Percentiles rank a stretch among this genome's conserved stretches.
These are phyloP conservation scores for Tricholoma bakamatsutake DNA, from an alignment of 768 basidiomycete species.

Conservation along the genomic window DNA sequence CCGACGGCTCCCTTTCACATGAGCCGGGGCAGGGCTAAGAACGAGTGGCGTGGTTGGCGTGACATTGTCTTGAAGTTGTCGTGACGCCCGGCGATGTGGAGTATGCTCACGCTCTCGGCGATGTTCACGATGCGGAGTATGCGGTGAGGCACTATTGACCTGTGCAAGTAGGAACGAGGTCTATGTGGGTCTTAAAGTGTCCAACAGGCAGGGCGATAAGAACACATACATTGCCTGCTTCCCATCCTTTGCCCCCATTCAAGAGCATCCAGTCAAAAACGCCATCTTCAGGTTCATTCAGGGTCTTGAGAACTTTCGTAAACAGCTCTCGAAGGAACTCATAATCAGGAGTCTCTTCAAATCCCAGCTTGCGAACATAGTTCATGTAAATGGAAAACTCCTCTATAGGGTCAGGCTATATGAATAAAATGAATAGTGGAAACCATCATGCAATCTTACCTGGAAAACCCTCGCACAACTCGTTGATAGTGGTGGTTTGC, in stretches of 20 bases:
- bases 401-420: slow-evolving; percentile 43
- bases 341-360: slow-evolving; percentile 96
- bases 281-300: slow-evolving; percentile 86
- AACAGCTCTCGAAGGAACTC: slow-evolving; percentile 97
- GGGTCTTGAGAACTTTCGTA: slow-evolving; percentile 81
- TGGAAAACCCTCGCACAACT: slow-evolving; percentile 96
- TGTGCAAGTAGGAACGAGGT: slow-evolving; percentile 40
- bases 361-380: slow-evolving; percentile 97
- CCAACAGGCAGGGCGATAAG: slow-evolving; percentile 1
- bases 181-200: slow-evolving; percentile 20
- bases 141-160: slow-evolving; percentile 47
- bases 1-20: slow-evolving; percentile 54
- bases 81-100: slow-evolving; percentile 43
- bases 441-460: slow-evolving; percentile 41
- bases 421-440: slow-evolving; percentile 5
- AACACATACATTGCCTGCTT: slow-evolving; percentile 70
- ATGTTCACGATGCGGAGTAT: slow-evolving; percentile 52
- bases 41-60: slow-evolving; percentile 56
- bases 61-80: slow-evolving; percentile 50
- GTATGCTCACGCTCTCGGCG: slow-evolving; percentile 52
- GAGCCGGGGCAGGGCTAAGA: slow-evolving; percentile 58
- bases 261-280: slow-evolving; percentile 96
- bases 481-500: slow-evolving; percentile 86
- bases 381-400: slow-evolving; percentile 99
- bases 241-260: slow-evolving; percentile 94